These are phyloP conservation scores for Spiromastix sp. DNA, from an alignment of 2,329 filamentous ascomycete genomes.

Conservation along the genomic window DNA sequence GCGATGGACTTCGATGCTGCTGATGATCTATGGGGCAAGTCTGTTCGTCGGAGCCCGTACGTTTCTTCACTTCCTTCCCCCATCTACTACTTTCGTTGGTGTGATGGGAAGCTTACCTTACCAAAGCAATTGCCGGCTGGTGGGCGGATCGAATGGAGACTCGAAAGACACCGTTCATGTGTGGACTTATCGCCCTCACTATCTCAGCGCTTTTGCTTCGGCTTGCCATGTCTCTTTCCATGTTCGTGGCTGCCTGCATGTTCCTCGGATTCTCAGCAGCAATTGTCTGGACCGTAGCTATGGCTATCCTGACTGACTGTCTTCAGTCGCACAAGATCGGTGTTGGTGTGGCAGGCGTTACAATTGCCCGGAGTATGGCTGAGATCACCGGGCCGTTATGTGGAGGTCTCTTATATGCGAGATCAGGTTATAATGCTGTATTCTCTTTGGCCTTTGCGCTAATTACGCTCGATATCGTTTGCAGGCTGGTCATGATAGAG, in stretches of 20 bases:
- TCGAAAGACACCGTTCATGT: slow-evolving; percentile 47
- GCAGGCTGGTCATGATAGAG: slow-evolving; percentile 53
- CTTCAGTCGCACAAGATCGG: slow-evolving; percentile 48
- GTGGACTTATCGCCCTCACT: slow-evolving; percentile 43
- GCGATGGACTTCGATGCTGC: slow-evolving; percentile 60
- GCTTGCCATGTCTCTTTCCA: slow-evolving; percentile 37
- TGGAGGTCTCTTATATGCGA: slow-evolving; percentile 51
- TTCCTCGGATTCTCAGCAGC: slow-evolving; percentile 49
- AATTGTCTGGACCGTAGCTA: slow-evolving; percentile 50
- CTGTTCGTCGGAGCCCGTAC: slow-evolving; percentile 48
- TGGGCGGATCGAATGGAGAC: slow-evolving; percentile 45
- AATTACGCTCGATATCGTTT: slow-evolving; percentile 47
- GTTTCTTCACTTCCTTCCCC: slow-evolving; percentile 11
- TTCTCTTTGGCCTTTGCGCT: slow-evolving; percentile 47
- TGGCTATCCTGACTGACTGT: slow-evolving; percentile 50
- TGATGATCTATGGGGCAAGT: slow-evolving; percentile 61
- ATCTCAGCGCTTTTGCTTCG: slow-evolving; percentile 47
- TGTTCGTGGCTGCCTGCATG: slow-evolving; percentile 43
- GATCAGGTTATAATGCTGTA: slow-evolving; percentile 48
- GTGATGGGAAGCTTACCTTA: background rate
- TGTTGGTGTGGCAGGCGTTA: slow-evolving; percentile 49
- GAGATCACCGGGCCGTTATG: slow-evolving; percentile 47
- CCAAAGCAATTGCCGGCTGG: slow-evolving; percentile 29
- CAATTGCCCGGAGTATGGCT: slow-evolving; percentile 48
- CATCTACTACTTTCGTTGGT: too few relatives aligned